A percentile compares a stretch with the other conserved stretches of the same genome.
Conservation (phyloP, 1,284 basidiomycete species). For the Ustilago esculenta region DNA sequence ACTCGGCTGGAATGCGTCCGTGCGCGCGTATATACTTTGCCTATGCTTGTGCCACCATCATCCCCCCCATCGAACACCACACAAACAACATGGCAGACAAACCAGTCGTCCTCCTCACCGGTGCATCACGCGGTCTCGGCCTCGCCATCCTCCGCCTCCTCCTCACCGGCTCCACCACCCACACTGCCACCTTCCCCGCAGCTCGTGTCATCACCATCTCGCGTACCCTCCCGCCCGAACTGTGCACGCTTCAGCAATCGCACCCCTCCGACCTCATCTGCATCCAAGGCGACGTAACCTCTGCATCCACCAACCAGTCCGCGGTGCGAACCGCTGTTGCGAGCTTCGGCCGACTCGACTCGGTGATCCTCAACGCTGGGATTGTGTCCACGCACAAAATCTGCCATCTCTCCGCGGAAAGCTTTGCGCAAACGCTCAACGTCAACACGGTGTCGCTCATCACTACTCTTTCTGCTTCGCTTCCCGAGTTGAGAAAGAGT, state of each 20-base stretch:
- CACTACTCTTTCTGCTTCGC: conserved; percentile 73
- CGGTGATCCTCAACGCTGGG: conserved; percentile 81
- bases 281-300: conserved; percentile 75
- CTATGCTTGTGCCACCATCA: too few relatives aligned
- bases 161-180: conserved; percentile 67
- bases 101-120: conserved; percentile 58
- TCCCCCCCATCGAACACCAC: background rate
- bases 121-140: conserved; percentile 75
- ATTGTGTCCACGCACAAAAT: conserved; percentile 69
- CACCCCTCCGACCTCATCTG: conserved; percentile 54
- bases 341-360: conserved; percentile 76
- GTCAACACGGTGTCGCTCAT: conserved; percentile 85
- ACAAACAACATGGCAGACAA: conserved; percentile 21
- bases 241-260: conserved; percentile 72
- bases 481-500: conserved; percentile 75
- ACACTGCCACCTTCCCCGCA: conserved; percentile 9
- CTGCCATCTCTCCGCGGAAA: conserved; percentile 71
- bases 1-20: background rate
- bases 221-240: conserved; percentile 75
- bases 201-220: conserved; percentile 80
- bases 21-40: too few relatives aligned
- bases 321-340: conserved; percentile 74
- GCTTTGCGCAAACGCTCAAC: conserved; percentile 72
- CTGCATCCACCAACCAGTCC: conserved; percentile 72
- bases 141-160: conserved; percentile 77